A percentile compares a stretch with the other conserved stretches of the same genome.
Evolutionary conservation across 1,284 basidiomycete genomes (phyloP).

Genomic region (Sporisorium scitamineum): DNA sequence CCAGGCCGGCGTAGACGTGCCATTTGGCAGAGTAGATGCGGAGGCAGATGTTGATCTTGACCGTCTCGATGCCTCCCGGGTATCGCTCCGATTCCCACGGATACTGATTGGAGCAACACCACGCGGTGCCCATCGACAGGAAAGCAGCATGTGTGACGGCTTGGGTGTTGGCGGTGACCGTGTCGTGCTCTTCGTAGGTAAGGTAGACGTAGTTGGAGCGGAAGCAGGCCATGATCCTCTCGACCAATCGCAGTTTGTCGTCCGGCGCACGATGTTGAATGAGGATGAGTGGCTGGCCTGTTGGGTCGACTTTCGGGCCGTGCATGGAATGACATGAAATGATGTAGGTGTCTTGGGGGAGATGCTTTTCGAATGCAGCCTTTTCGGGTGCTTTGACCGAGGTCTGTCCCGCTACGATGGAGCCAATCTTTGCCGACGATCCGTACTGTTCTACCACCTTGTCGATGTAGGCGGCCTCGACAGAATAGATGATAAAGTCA

Average conservation of each 20-base stretch:
- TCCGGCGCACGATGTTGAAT: constrained; percentile 87
- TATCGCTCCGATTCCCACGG: constrained; percentile 95
- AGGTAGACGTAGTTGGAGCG: constrained; percentile 87
- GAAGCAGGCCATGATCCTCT: constrained; percentile 85
- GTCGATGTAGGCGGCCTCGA: constrained; percentile 91
- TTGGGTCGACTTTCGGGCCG: constrained; percentile 88
- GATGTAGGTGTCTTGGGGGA: constrained; percentile 87
- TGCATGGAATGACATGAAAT: constrained; percentile 95
- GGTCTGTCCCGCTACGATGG: constrained; percentile 94
- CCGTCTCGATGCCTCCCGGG: constrained; percentile 97
- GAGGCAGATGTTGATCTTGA: constrained; percentile 90
- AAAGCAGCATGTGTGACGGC: constrained; percentile 98
- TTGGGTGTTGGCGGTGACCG: constrained; percentile 96
- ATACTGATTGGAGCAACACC: constrained; percentile 82
- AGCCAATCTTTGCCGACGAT: constrained; percentile 90
- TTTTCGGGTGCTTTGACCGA: constrained; percentile 96
- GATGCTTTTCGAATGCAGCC: constrained; percentile 87
- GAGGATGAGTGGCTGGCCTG: constrained; percentile 93
- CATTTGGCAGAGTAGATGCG: constrained; percentile 97
- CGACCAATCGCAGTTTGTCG: constrained; percentile 81
- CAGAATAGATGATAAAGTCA: constrained; percentile 91
- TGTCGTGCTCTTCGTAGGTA: constrained; percentile 94
- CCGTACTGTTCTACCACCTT: constrained; percentile 87
- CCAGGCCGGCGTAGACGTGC: constrained; percentile 98
- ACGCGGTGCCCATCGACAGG: constrained; percentile 97